Percentiles rank a stretch among this genome's conserved stretches.
phyloP scores from a whole-genome alignment of 306 rosid genomes.

The Inga leiocalycina region DNA sequence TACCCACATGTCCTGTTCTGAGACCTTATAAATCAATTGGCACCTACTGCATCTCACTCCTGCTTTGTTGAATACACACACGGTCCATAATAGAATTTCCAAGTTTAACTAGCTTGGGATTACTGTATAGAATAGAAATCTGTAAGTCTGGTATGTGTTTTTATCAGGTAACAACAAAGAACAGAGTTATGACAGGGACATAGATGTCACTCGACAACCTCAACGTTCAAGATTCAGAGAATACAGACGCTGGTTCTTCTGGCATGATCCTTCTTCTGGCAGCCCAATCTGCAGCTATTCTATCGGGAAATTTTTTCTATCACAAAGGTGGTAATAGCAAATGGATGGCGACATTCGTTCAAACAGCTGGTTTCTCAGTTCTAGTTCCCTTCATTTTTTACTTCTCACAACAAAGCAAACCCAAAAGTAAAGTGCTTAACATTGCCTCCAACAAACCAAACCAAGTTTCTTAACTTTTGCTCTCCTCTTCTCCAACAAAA shows the following conservation, averaged over 20 bases:
- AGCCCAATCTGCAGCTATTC: constrained; percentile 61
- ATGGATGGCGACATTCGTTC: constrained; percentile 74
- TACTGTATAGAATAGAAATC: neutral
- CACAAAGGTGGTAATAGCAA: constrained; percentile 67
- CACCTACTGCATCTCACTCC: neutral
- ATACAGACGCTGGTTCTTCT: constrained; percentile 57
- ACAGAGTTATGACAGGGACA: constrained; percentile 18
- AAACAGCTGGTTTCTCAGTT: constrained; percentile 67
- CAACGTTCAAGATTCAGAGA: constrained; percentile 21
- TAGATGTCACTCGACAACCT: constrained; percentile 12
- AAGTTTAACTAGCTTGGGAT: constrained; percentile 9
- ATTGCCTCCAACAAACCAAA: constrained; percentile 30
- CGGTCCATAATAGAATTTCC: neutral
- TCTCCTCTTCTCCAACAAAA: constrained; percentile 33
- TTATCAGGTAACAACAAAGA: constrained; percentile 31
- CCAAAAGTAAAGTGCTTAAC: neutral
- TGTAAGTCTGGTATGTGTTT: neutral
- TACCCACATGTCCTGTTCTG: neutral
- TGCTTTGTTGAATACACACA: neutral
- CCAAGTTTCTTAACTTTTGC: constrained; percentile 26
- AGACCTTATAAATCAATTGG: neutral
- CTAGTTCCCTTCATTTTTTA: constrained; percentile 47
- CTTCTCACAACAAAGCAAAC: constrained; percentile 31
- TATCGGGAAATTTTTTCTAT: constrained; percentile 58
- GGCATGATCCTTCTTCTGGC: constrained; percentile 44